Conservation (phyloP, 768 basidiomycete species). For the Leccinum incarnatum region DNA sequence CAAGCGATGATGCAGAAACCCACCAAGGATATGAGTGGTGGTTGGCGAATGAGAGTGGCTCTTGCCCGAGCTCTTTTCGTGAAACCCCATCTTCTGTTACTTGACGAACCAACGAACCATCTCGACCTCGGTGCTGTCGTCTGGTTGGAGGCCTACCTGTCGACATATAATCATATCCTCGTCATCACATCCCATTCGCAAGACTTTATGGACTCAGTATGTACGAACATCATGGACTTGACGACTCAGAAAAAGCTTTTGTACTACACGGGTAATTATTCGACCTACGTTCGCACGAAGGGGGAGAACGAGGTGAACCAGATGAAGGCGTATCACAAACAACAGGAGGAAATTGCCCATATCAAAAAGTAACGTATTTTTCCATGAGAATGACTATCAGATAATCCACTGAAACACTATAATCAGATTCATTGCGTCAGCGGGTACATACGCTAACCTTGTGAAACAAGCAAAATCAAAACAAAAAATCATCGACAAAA, state of each 20-base stretch:
- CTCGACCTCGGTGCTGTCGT: constrained; percentile 97
- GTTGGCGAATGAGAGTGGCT: constrained; percentile 99
- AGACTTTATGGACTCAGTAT: constrained; percentile 98
- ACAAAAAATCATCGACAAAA: constrained; percentile 99
- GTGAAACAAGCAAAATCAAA: constrained; percentile 99
- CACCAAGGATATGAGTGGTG: constrained; percentile 98
- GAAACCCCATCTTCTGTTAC: constrained; percentile 91
- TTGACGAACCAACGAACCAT: constrained; percentile 93
- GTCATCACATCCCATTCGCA: constrained; percentile 98
- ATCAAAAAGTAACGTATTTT: constrained; percentile 80
- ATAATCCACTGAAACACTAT: constrained; percentile 8
- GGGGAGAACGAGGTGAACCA: constrained; percentile 98
- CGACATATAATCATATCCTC: constrained; percentile 98
- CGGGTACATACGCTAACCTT: constrained; percentile 98
- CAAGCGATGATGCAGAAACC: constrained; percentile 92
- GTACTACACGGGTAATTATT: constrained; percentile 96
- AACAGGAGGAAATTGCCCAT: constrained; percentile 97
- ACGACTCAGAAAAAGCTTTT: constrained; percentile 88
- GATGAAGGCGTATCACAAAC: constrained; percentile 99
- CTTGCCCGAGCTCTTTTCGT: constrained; percentile 94
- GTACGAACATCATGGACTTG: constrained; percentile 98
- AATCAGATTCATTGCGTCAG: constrained; percentile 92
- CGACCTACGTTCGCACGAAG: constrained; percentile 96
- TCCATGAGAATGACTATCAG: neutral
- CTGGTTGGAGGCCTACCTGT: constrained; percentile 97